Percentiles rank a stretch among this genome's conserved stretches.
These are phyloP conservation scores for Chalaropsis ovoidea DNA, from an alignment of 2,329 filamentous ascomycete genomes.

Conservation along the genomic window DNA sequence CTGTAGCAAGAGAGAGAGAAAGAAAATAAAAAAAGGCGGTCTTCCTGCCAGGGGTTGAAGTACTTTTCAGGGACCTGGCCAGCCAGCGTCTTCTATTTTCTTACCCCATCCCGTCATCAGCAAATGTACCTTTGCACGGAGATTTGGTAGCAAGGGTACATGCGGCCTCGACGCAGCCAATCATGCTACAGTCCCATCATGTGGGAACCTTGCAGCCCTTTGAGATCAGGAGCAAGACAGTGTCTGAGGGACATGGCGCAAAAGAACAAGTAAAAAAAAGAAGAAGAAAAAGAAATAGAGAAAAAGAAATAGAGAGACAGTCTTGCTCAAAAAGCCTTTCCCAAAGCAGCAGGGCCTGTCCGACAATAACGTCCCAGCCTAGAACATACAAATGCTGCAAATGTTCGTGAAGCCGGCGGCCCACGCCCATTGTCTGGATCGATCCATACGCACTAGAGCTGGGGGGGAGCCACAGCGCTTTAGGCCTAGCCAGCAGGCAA, in stretches of 20 bases:
- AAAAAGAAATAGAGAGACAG: not conserved
- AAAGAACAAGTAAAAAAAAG: too few species aligned
- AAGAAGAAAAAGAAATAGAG: not conserved
- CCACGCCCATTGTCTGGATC: too few species aligned
- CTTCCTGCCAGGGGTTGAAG: conserved; percentile 17
- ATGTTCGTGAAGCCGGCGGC: too few species aligned
- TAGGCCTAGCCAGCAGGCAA: too few species aligned
- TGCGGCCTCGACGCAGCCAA: not conserved
- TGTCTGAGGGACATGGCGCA: not conserved
- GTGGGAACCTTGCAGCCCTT: not conserved
- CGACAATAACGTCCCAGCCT: too few species aligned
- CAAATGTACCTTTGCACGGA: conserved; percentile 14
- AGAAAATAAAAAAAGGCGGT: not conserved
- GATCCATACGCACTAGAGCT: too few species aligned
- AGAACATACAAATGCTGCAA: too few species aligned
- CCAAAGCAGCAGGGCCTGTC: too few species aligned
- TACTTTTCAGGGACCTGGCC: conserved; percentile 10
- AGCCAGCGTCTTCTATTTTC: not conserved
- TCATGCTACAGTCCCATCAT: not conserved
- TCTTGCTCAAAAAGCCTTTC: not conserved
- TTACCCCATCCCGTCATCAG: not conserved
- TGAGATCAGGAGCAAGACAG: not conserved
- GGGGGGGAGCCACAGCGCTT: too few species aligned
- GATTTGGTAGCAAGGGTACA: conserved; percentile 6
- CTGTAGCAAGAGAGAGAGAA: not conserved